These are phyloP conservation scores for Stachybotrys echinatus DNA, from an alignment of 2,329 filamentous ascomycete genomes.

Conservation along the genomic window DNA sequence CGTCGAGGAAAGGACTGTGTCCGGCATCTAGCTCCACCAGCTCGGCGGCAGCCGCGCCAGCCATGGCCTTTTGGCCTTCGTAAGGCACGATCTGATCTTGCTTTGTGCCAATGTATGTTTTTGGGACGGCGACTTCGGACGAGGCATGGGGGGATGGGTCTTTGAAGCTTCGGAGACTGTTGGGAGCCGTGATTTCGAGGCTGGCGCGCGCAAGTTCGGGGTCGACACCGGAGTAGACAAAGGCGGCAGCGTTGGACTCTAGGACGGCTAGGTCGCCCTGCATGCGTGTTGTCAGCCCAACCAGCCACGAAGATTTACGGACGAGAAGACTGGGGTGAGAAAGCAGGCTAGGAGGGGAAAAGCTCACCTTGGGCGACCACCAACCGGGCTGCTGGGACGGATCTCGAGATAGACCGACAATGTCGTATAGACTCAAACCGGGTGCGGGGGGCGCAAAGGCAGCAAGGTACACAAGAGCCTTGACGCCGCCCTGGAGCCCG, in stretches of 20 bases:
- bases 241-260: slow-evolving; percentile 1
- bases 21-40: neutral
- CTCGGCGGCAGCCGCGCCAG: neutral
- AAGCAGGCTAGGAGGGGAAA: neutral
- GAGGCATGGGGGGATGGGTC: slow-evolving; percentile 12
- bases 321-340: no score
- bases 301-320: no score
- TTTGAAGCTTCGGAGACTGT: slow-evolving; percentile 12
- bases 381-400: neutral
- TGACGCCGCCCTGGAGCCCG: slow-evolving; percentile 21
- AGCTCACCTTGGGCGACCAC: neutral
- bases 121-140: slow-evolving; percentile 13
- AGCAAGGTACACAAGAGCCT: slow-evolving; percentile 18
- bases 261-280: slow-evolving; percentile 2
- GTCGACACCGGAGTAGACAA: slow-evolving; percentile 6
- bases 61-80: slow-evolving; percentile 15
- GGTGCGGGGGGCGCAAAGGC: slow-evolving; percentile 16
- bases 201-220: neutral
- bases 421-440: neutral
- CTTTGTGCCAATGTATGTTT: slow-evolving; percentile 20
- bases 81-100: slow-evolving; percentile 13
- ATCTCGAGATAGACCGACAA: neutral
- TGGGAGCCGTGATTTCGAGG: slow-evolving; percentile 1
- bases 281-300: no score
- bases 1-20: neutral